These are phyloP conservation scores for Trifolium fragiferum DNA, from an alignment of 306 rosid genomes.

Conservation along the genomic window DNA sequence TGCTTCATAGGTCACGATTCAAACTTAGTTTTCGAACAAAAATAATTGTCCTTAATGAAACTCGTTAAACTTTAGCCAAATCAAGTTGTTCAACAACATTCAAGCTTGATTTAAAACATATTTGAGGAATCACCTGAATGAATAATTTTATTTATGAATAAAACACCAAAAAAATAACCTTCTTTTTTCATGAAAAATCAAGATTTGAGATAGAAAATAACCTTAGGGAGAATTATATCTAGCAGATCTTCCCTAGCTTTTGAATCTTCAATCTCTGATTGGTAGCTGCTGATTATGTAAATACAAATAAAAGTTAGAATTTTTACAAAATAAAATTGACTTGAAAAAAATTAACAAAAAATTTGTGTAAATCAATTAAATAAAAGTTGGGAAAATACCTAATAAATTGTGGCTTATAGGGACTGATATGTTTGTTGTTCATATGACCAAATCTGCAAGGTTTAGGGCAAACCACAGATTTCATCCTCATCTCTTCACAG, in stretches of 20 bases:
- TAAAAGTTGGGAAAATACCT: constrained; percentile 54
- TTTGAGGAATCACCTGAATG: constrained; percentile 18
- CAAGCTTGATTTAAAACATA: not conserved
- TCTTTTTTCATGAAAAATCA: too few relatives aligned
- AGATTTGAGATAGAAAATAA: constrained; percentile 36
- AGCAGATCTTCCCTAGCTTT: constrained; percentile 71
- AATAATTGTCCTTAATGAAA: not conserved
- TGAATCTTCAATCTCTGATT: constrained; percentile 67
- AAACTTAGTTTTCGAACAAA: too few relatives aligned
- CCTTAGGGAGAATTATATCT: constrained; percentile 82
- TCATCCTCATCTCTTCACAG: constrained; percentile 80
- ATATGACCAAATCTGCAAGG: constrained; percentile 77
- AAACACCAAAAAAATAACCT: not conserved
- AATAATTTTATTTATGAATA: not conserved
- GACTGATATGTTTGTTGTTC: constrained; percentile 54
- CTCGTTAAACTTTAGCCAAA: not conserved
- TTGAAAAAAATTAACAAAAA: not conserved
- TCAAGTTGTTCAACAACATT: not conserved
- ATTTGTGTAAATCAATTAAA: not conserved
- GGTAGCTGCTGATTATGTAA: constrained; percentile 41
- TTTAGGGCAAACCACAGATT: constrained; percentile 82
- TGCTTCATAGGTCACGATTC: too few relatives aligned
- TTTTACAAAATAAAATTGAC: not conserved
- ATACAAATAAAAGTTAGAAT: constrained; percentile 28
- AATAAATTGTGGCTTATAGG: constrained; percentile 54